Evolutionary conservation across 108 stramenopile species (phyloP).

Genomic region (Cyclotella baltica): DNA sequence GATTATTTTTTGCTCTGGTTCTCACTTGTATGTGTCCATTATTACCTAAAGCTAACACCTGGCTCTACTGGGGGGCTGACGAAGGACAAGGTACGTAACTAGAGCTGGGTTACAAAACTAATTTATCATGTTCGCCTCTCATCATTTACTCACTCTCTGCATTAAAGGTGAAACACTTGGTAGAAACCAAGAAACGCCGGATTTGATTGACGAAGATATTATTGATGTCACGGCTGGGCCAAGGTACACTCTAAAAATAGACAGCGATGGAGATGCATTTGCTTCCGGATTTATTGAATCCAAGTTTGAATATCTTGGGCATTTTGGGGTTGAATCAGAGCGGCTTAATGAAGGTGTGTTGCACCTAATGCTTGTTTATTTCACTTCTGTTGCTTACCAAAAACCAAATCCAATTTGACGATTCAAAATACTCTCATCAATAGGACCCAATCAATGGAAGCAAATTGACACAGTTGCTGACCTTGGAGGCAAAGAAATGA

Average conservation of each 20-base stretch:
- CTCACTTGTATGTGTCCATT: no score
- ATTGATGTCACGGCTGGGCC: slow-evolving; percentile 21
- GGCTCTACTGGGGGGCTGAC: slow-evolving; percentile 11
- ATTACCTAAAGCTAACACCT: no score
- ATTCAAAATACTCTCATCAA: no score
- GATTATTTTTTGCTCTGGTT: no score
- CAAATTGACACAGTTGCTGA: slow-evolving; percentile 25
- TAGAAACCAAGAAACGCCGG: slow-evolving; percentile 1
- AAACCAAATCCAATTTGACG: no score
- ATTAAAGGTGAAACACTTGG: background rate
- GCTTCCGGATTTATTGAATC: slow-evolving; percentile 29
- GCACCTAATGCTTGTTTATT: no score
- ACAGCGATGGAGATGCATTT: slow-evolving; percentile 22
- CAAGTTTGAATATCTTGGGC: slow-evolving; percentile 20
- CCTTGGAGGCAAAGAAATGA: background rate
- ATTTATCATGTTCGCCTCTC: background rate
- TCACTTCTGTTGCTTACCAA: no score
- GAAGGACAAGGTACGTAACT: background rate
- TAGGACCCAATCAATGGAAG: slow-evolving; percentile 1
- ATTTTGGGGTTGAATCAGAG: slow-evolving; percentile 7
- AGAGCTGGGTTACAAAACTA: no score
- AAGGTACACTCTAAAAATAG: slow-evolving; percentile 17
- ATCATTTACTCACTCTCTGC: background rate
- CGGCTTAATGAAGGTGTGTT: no score
- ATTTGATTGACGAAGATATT: background rate